phyloP scores from a whole-genome alignment of 2,329 filamentous ascomycete genomes.

The Knoxdaviesia capensis region DNA sequence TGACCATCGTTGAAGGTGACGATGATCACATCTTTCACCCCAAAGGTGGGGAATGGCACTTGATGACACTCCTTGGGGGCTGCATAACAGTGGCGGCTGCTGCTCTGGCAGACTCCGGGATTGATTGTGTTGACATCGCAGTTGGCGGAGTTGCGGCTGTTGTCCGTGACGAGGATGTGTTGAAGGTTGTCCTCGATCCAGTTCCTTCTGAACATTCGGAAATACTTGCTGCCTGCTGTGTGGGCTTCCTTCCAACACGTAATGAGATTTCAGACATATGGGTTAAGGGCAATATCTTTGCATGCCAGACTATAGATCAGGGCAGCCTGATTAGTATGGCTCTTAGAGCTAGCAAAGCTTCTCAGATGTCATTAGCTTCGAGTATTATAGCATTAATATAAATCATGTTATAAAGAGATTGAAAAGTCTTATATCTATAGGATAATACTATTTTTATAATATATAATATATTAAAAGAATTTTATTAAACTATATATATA shows the following conservation, averaged over 20 bases:
- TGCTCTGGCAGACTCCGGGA: slow-evolving; percentile 81
- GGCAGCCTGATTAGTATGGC: too few species aligned
- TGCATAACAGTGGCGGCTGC: slow-evolving; percentile 90
- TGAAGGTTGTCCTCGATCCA: slow-evolving; percentile 54
- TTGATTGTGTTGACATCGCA: slow-evolving; percentile 85
- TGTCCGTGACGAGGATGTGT: slow-evolving; percentile 22
- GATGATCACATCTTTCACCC: slow-evolving; percentile 27
- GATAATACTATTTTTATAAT: too few species aligned
- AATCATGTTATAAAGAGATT: too few species aligned
- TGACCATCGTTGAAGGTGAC: slow-evolving; percentile 86
- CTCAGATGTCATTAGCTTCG: too few species aligned
- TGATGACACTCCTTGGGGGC: slow-evolving; percentile 79
- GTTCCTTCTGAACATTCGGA: slow-evolving; percentile 60
- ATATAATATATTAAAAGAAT: too few species aligned
- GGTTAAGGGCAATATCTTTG: slow-evolving; percentile 50
- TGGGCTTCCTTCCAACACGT: slow-evolving; percentile 68
- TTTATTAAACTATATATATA: too few species aligned
- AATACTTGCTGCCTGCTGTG: slow-evolving; percentile 66
- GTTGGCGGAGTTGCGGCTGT: slow-evolving; percentile 77
- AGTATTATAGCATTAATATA: too few species aligned
- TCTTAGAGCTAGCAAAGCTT: too few species aligned
- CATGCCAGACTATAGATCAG: too few species aligned
- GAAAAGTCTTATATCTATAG: too few species aligned
- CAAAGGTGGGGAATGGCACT: slow-evolving; percentile 53
- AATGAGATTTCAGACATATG: slow-evolving; percentile 92